These are phyloP conservation scores for Lachnellula hyalina DNA, from an alignment of 2,329 filamentous ascomycete species.

Conservation along the genomic window DNA sequence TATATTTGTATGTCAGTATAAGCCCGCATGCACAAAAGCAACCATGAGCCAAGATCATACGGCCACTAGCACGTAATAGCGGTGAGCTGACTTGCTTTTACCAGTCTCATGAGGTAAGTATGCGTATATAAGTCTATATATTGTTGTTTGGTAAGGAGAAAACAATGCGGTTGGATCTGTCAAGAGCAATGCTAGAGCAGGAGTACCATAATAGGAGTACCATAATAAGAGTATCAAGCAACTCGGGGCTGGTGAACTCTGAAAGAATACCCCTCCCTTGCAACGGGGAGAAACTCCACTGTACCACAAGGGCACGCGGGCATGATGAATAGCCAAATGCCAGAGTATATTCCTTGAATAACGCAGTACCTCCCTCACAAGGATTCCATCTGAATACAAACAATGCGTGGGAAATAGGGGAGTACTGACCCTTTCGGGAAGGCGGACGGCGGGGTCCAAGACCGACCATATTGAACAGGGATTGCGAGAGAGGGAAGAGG, in stretches of 20 bases:
- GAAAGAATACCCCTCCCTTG: too few relatives aligned
- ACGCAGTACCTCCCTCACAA: background rate
- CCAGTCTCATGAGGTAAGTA: slow-evolving; percentile 13
- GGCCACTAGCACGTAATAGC: slow-evolving; percentile 18
- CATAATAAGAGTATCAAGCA: too few relatives aligned
- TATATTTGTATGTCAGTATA: slow-evolving; percentile 35
- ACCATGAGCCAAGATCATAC: background rate
- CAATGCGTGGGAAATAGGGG: background rate
- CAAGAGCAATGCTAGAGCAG: background rate
- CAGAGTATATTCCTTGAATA: background rate
- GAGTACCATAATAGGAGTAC: too few relatives aligned
- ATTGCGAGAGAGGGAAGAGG: background rate
- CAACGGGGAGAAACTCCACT: too few relatives aligned
- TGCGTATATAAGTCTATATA: background rate
- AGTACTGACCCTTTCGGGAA: slow-evolving; percentile 61
- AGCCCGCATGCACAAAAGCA: background rate
- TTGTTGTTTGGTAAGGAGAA: background rate
- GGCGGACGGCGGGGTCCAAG: slow-evolving; percentile 58
- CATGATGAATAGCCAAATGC: background rate
- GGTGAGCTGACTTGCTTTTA: slow-evolving; percentile 21
- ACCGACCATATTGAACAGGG: slow-evolving; percentile 49
- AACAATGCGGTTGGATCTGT: background rate
- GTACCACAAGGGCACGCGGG: too few relatives aligned
- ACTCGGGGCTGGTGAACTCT: too few relatives aligned
- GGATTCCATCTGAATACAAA: background rate